Base-by-base conservation (phyloP, 2,329 filamentous ascomycete species). In the Nothophoma quercina region DNA sequence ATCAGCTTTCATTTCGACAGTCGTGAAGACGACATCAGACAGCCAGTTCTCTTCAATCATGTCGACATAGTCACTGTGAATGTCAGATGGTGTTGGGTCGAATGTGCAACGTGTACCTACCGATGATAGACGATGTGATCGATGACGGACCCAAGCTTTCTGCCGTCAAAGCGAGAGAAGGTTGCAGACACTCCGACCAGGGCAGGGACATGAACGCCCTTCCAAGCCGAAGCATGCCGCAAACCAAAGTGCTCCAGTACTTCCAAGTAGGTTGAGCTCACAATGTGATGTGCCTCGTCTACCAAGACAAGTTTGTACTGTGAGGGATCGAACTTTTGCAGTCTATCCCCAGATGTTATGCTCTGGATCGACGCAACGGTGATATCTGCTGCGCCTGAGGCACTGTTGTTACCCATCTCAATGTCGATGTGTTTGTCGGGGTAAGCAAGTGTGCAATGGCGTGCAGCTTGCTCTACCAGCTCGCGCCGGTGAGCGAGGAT, bases 91-190 rank as follows among this genome's bases (percentile, higher is more conserved):
- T 10, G 19, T 13, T 32, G 19, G 18, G n/a, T 10, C 1, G 7
- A 10, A 4, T 1, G 7, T 19, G 7, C 2, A 12, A 7, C 13
- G 4, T 25, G 25, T 5, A 51, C 73, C 12, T 51, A 77, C 74
- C 92, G 95, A 73, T 98, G 93, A 65, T 96, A 98, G 39, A 97
- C 93, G 56, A 98, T 96, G 68, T 96, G 89, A 64, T 98, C 93
- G 64, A 98, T 95, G 25, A 89, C 93, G 10, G 88, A 81, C 1
- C 93, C 93, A 1, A 98, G 80, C 53, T 85, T 86, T 25, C 96
- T 77, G 0, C 93, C 93, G 68, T 98, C 93, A 54, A 91, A 91
- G 39, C 93, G 77, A n/a, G 84, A 86, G 59, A 88, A 82, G 1
- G 86, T 88, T 3, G 95, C 95, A 8, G 93, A 97, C 3, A 99